Percentiles rank a stretch among this genome's conserved stretches.
phyloP scores from a whole-genome alignment of 768 basidiomycete species.

The Rossbeevera mucosa region DNA sequence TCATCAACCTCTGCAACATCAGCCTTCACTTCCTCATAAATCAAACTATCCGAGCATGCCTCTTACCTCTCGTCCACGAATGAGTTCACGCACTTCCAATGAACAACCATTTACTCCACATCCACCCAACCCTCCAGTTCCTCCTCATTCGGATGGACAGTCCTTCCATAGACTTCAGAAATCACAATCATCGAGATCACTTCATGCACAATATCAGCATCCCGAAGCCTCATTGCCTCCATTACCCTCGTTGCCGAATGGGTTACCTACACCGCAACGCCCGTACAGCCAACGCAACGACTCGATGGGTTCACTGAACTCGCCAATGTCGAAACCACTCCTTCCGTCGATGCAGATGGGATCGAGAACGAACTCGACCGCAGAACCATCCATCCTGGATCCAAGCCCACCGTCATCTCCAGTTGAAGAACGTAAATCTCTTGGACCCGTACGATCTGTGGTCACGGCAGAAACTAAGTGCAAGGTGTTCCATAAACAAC shows the following conservation, averaged over 20 bases:
- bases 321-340: conserved; percentile 47
- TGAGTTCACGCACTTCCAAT: conserved; percentile 6
- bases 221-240: conserved; percentile 34
- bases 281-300: conserved; percentile 18
- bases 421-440: conserved; percentile 46
- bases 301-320: conserved; percentile 21
- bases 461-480: conserved; percentile 93
- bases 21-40: conserved; percentile 11
- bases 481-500: conserved; percentile 94
- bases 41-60: conserved; percentile 9
- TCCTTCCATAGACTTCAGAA: conserved; percentile 38
- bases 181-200: conserved; percentile 55
- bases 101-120: conserved; percentile 10
- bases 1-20: conserved; percentile 25
- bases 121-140: conserved; percentile 9
- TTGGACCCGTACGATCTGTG: conserved; percentile 69
- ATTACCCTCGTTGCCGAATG: conserved; percentile 36
- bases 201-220: conserved; percentile 49
- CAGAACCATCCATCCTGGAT: conserved; percentile 52
- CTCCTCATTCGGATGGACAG: conserved; percentile 45
- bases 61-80: conserved; percentile 17
- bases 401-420: conserved; percentile 87
- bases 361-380: conserved; percentile 48
- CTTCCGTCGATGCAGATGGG: conserved; percentile 60
- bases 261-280: conserved; percentile 29